These are phyloP conservation scores for Ajuga chamaepitys DNA, from an alignment of 257 asterid species.

Conservation along the genomic window DNA sequence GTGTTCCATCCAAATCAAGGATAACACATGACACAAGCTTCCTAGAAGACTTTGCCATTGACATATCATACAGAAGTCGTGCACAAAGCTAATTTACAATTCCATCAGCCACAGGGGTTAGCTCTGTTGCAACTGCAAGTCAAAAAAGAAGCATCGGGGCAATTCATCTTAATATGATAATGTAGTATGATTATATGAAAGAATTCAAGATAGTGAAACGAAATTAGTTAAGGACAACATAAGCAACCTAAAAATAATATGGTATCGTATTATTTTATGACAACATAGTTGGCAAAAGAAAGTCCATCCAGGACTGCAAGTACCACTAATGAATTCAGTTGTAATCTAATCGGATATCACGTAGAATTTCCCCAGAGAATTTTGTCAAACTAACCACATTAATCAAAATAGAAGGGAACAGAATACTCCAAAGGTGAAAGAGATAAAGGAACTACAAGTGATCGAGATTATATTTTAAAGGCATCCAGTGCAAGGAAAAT, in stretches of 20 bases:
- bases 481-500: not conserved
- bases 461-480: not conserved
- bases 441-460: no score
- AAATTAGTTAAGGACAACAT: not conserved
- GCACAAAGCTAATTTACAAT: conserved; percentile 1
- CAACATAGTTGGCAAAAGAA: not conserved
- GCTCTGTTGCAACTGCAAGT: conserved; percentile 3
- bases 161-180: not conserved
- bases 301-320: not conserved
- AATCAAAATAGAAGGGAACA: not conserved
- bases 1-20: conserved; percentile 94
- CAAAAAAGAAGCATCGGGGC: not conserved
- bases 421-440: not conserved
- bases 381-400: not conserved
- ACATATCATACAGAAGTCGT: conserved; percentile 6
- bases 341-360: not conserved
- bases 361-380: no score
- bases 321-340: not conserved
- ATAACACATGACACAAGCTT: conserved; percentile 68
- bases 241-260: no score
- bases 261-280: no score
- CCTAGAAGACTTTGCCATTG: conserved; percentile 41
- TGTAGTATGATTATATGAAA: not conserved
- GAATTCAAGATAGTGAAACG: not conserved
- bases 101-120: conserved; percentile 12